Evolutionary conservation across 768 basidiomycete species (phyloP).

Genomic region (Lactarius deliciosus): DNA sequence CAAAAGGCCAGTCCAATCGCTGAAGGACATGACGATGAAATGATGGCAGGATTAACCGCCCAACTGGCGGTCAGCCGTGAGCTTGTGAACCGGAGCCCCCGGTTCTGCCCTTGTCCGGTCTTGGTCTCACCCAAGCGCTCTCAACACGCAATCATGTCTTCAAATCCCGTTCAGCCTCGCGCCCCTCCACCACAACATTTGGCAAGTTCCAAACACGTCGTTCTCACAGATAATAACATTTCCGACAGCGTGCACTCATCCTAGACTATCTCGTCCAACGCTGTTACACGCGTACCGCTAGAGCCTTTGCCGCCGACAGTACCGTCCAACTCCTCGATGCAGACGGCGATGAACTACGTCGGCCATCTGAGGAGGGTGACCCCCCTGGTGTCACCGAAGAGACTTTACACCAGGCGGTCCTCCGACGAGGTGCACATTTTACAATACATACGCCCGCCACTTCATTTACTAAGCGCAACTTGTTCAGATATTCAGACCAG

Average conservation of each 20-base stretch:
- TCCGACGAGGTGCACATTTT: slow-evolving; percentile 19
- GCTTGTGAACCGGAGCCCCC: neutral
- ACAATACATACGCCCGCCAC: neutral
- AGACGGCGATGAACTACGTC: slow-evolving; percentile 65
- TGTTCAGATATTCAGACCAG: slow-evolving; percentile 61
- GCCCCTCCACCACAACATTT: slow-evolving; percentile 15
- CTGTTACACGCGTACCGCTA: slow-evolving; percentile 69
- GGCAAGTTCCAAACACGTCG: slow-evolving; percentile 2
- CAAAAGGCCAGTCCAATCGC: slow-evolving; percentile 65
- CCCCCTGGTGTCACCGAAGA: slow-evolving; percentile 26
- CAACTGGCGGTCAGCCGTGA: neutral
- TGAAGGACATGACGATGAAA: slow-evolving; percentile 38
- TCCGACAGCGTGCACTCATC: slow-evolving; percentile 60
- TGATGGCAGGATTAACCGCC: slow-evolving; percentile 1
- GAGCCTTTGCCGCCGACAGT: slow-evolving; percentile 64
- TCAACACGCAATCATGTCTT: slow-evolving; percentile 14
- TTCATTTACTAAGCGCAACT: neutral
- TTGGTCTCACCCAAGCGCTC: neutral
- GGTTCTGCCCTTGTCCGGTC: neutral
- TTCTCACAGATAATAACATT: neutral
- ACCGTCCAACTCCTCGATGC: slow-evolving; percentile 60
- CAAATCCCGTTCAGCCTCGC: slow-evolving; percentile 1
- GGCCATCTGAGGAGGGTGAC: slow-evolving; percentile 31
- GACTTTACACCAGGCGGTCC: slow-evolving; percentile 19
- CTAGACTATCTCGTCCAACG: slow-evolving; percentile 76